Conservation (phyloP, 768 basidiomycete species). For the Boletus pseudopeckii region DNA sequence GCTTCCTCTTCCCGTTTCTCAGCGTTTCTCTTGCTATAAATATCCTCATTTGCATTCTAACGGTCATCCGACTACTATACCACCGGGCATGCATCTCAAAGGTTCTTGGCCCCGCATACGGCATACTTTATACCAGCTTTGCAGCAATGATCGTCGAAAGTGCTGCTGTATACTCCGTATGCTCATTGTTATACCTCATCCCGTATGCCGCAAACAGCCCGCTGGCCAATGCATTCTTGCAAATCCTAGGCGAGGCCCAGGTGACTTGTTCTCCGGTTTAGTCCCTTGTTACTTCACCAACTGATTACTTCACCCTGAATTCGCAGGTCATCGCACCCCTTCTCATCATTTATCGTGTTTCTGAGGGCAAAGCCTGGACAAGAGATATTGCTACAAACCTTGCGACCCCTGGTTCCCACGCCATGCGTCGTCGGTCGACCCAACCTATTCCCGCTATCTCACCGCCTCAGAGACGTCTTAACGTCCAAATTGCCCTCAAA, state of each 20-base stretch:
- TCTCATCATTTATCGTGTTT: slow-evolving; percentile 47
- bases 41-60: slow-evolving; percentile 30
- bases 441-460: background rate
- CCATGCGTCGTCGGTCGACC: slow-evolving; percentile 11
- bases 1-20: slow-evolving; percentile 32
- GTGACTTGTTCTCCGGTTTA: slow-evolving; percentile 4
- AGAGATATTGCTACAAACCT: slow-evolving; percentile 15
- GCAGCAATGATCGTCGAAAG: slow-evolving; percentile 36
- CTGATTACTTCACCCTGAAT: background rate
- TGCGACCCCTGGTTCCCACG: background rate
- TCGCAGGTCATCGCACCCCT: slow-evolving; percentile 45
- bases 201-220: slow-evolving; percentile 24
- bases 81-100: slow-evolving; percentile 25
- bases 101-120: slow-evolving; percentile 27
- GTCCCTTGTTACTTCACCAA: background rate
- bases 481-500: slow-evolving; percentile 18
- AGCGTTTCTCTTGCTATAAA: slow-evolving; percentile 34
- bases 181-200: slow-evolving; percentile 32
- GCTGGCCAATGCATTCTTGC: slow-evolving; percentile 28
- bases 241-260: slow-evolving; percentile 31
- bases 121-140: slow-evolving; percentile 29
- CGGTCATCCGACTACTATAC: slow-evolving; percentile 30
- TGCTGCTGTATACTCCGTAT: slow-evolving; percentile 32
- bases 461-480: background rate
- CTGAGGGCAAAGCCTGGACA: slow-evolving; percentile 44